These are phyloP conservation scores for Coprinopsis strossmayeri DNA, from an alignment of 768 basidiomycete genomes.

Conservation along the genomic window DNA sequence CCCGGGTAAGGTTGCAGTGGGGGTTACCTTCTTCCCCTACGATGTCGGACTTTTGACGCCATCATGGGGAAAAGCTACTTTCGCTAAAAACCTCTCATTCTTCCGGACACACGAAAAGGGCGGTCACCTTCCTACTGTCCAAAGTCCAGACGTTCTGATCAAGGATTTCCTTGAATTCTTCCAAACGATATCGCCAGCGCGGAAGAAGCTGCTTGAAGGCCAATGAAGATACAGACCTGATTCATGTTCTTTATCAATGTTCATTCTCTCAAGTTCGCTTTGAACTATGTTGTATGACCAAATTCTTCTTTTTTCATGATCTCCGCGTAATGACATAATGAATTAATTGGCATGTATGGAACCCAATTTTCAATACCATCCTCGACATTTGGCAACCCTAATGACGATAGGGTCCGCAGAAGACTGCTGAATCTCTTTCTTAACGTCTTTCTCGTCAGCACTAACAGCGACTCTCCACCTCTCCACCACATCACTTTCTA, in stretches of 20 bases:
- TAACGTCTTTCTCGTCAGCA: slow-evolving; percentile 48
- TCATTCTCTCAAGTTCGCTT: too few relatives aligned
- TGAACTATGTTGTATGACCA: too few relatives aligned
- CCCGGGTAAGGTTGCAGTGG: slow-evolving; percentile 27
- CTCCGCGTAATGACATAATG: too few relatives aligned
- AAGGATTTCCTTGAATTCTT: slow-evolving; percentile 28
- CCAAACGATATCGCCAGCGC: neutral
- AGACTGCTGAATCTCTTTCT: slow-evolving; percentile 18
- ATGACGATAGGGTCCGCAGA: slow-evolving; percentile 4
- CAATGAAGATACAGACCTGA: too few relatives aligned
- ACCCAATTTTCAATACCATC: slow-evolving; percentile 22
- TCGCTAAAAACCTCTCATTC: slow-evolving; percentile 33
- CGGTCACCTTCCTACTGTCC: slow-evolving; percentile 41
- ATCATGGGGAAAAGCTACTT: slow-evolving; percentile 34
- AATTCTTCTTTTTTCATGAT: too few relatives aligned
- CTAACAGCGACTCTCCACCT: slow-evolving; percentile 71
- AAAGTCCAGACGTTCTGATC: slow-evolving; percentile 31
- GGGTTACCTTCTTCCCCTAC: slow-evolving; percentile 35
- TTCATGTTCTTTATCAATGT: too few relatives aligned
- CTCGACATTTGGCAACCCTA: slow-evolving; percentile 30
- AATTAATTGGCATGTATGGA: too few relatives aligned
- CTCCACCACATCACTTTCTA: slow-evolving; percentile 75
- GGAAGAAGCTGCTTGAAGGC: too few relatives aligned
- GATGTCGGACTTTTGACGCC: slow-evolving; percentile 28
- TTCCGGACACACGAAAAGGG: slow-evolving; percentile 34